These are phyloP conservation scores for Fusarium buxicola DNA, from an alignment of 2,329 filamentous ascomycete genomes.

Conservation along the genomic window DNA sequence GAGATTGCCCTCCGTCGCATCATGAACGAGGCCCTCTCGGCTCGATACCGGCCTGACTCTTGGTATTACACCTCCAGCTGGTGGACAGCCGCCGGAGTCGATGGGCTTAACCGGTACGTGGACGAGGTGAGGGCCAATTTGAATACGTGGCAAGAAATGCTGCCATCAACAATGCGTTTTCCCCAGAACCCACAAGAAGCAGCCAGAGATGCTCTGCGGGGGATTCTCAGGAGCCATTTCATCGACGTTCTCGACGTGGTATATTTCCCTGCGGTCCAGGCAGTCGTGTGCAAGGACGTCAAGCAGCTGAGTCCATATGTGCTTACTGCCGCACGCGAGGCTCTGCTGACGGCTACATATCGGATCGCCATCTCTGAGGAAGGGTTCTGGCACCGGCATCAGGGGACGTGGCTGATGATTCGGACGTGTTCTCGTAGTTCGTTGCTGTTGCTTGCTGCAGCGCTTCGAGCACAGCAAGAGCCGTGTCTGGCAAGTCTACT, in stretches of 20 bases:
- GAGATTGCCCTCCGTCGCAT: slow-evolving; percentile 36
- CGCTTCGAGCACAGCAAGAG: slow-evolving; percentile 16
- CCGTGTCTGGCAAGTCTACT: slow-evolving; percentile 14
- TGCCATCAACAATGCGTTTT: slow-evolving; percentile 20
- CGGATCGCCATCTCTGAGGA: slow-evolving; percentile 26
- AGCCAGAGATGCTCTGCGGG: slow-evolving; percentile 11
- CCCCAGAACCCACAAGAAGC: slow-evolving; percentile 2
- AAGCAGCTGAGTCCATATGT: slow-evolving; percentile 7
- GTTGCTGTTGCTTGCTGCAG: slow-evolving; percentile 27
- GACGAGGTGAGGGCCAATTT: slow-evolving; percentile 22
- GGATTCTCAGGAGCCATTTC: slow-evolving; percentile 18
- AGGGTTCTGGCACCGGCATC: slow-evolving; percentile 39
- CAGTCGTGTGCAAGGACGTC: slow-evolving; percentile 13
- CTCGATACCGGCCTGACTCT: slow-evolving; percentile 6
- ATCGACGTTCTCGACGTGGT: slow-evolving; percentile 28
- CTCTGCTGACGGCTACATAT: slow-evolving; percentile 22
- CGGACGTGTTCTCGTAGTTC: slow-evolving; percentile 35
- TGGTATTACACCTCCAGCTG: slow-evolving; percentile 28
- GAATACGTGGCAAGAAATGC: slow-evolving; percentile 23
- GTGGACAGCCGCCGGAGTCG: slow-evolving; percentile 12
- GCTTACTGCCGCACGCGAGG: slow-evolving; percentile 6
- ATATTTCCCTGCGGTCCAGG: slow-evolving; percentile 26
- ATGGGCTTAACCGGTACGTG: slow-evolving; percentile 6
- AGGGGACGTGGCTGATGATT: slow-evolving; percentile 42
- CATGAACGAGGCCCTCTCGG: slow-evolving; percentile 25